Evolutionary conservation across 2,329 filamentous ascomycete genomes (phyloP).

Genomic region (Fusarium pseudocircinatum): DNA sequence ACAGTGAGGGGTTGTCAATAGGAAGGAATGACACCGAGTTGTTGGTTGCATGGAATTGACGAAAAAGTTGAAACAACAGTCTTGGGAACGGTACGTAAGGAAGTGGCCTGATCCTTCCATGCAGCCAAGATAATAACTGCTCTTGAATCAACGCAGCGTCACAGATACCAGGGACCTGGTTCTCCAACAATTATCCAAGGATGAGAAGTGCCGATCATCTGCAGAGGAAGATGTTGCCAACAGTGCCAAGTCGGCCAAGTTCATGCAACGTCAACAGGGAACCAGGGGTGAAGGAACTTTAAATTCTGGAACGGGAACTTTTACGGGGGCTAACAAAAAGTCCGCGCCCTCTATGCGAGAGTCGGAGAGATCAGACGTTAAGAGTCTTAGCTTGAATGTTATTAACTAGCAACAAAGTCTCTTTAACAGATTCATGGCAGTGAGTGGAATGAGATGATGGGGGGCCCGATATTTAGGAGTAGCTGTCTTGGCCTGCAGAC

Average conservation of each 20-base stretch:
- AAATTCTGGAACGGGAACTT: background rate
- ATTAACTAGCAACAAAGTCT: background rate
- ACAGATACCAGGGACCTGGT: background rate
- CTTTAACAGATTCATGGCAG: background rate
- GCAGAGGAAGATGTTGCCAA: background rate
- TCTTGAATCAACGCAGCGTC: background rate
- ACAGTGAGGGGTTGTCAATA: background rate
- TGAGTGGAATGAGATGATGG: background rate
- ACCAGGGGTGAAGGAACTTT: background rate
- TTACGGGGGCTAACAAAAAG: background rate
- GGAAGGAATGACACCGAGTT: rapidly evolving
- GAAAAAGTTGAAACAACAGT: background rate
- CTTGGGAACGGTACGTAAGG: too few relatives aligned
- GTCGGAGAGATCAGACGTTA: background rate
- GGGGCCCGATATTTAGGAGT: background rate
- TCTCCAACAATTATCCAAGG: background rate
- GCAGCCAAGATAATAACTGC: background rate
- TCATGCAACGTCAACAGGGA: background rate
- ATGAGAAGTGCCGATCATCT: background rate
- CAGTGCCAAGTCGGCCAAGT: background rate
- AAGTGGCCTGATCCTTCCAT: background rate
- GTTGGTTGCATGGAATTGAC: background rate
- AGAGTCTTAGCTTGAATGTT: background rate
- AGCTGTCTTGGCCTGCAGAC: background rate
- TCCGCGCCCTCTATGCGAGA: background rate